These are phyloP conservation scores for Aphanocladium album DNA, from an alignment of 2,329 filamentous ascomycete species.

Conservation along the genomic window DNA sequence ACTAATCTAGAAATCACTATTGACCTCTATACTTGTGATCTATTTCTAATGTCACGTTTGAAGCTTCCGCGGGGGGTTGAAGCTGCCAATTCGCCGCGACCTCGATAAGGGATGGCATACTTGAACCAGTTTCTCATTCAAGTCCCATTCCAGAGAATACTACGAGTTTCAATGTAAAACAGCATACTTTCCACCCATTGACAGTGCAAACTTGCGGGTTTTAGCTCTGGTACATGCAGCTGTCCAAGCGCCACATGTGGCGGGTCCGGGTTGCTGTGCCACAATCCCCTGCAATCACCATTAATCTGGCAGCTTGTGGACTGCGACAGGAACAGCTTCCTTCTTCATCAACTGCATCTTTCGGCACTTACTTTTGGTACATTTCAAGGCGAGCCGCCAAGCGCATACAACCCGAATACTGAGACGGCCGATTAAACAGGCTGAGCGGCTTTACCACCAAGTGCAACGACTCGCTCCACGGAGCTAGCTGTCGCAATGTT, in stretches of 20 bases:
- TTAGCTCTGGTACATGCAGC: too few relatives aligned
- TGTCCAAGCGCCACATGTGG: slow-evolving; percentile 9
- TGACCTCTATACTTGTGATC: too few relatives aligned
- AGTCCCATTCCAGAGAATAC: too few relatives aligned
- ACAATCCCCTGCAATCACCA: slow-evolving; percentile 12
- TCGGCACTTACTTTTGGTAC: background rate
- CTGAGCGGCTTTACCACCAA: slow-evolving; percentile 3
- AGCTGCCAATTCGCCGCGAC: too few relatives aligned
- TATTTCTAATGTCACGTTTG: too few relatives aligned
- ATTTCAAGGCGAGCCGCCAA: background rate
- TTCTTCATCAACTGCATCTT: background rate
- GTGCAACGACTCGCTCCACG: slow-evolving; percentile 16
- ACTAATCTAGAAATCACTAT: too few relatives aligned
- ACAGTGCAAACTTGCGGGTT: background rate
- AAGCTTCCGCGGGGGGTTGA: too few relatives aligned
- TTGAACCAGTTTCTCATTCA: too few relatives aligned
- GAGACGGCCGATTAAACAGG: background rate
- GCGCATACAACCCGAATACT: background rate
- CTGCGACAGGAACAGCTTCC: background rate
- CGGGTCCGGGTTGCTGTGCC: slow-evolving; percentile 12
- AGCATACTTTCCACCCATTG: background rate
- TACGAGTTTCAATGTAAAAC: too few relatives aligned
- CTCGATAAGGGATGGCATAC: too few relatives aligned
- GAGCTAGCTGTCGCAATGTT: slow-evolving; percentile 51
- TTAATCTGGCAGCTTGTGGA: slow-evolving; percentile 9